Base-by-base conservation (phyloP, 2,329 filamentous ascomycete genomes). In the Aspergillus fumigatiaffinis region DNA sequence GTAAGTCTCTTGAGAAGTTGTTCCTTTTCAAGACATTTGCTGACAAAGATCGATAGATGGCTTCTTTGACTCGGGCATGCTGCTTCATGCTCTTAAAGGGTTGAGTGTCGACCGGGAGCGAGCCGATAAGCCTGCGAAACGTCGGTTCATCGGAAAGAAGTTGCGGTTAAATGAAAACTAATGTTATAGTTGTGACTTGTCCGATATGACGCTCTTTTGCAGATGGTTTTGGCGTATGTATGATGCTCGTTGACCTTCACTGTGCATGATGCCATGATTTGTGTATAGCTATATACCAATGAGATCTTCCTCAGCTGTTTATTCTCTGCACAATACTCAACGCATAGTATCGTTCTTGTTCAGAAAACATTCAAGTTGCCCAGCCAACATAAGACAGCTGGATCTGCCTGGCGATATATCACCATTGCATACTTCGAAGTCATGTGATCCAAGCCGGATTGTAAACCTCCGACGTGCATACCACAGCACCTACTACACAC, bases 31-130 rank as follows among this genome's bases (percentile, higher is more conserved):
- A 14, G 14, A 51, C 4, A 42, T 49, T 56, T 62, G 32, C 64
- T 65, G 55, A 64, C 63, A 47, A 32, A 47, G 4, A 14, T 8
- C 5, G 48, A 26, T 70, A 96, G 92, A 97, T 80, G 93, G 93
- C 32, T 97, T 97, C 80, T 97, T 97, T 76, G 93, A 97, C 72
- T 92, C 93, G 0, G 93, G 93, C 14, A 96, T 97, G 91, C 84
- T 97, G 4, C 81, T 94, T 25, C 90, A 95, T 72, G 91, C 92
- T 1, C 84, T 96, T 57, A 92, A 92, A 71, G 88, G 87, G 2
- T 60, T 73, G 32, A 62, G 60, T 47, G 68, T 68, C 25, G 67
- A 74, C 48, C 68, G 68, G 50, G 74, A 75, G 50, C 71, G 72
- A 56, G 62, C 59, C 41, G 72, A 78, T 20, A 74, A 74, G 54